Percentiles rank a stretch among this genome's conserved stretches.
Conservation (phyloP, 805 yeast genomes). For the Saccharomycopsis synnaedendra region DNA sequence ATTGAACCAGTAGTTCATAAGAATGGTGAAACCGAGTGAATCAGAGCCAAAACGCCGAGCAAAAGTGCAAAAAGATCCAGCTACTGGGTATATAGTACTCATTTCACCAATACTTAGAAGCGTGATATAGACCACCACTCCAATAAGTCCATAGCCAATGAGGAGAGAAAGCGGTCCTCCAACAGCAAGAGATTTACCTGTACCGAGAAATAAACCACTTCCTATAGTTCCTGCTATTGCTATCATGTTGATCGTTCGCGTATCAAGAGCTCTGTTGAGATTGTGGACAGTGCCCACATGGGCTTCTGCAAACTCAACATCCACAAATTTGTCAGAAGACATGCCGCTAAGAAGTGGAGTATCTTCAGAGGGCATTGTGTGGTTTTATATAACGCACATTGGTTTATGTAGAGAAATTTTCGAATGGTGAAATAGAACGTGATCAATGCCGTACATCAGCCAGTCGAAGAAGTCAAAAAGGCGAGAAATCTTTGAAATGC, state of each 20-base stretch:
- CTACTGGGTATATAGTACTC: conserved; percentile 64
- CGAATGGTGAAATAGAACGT: no score
- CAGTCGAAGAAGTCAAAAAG: no score
- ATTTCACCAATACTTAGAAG: conserved; percentile 64
- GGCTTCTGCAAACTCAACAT: not conserved
- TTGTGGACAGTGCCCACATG: conserved; percentile 4
- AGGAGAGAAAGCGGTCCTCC: conserved; percentile 46
- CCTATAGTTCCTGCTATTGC: conserved; percentile 55
- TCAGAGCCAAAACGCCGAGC: conserved; percentile 55
- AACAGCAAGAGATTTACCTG: conserved; percentile 35
- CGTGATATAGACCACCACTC: conserved; percentile 39
- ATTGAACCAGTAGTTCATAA: conserved; percentile 67
- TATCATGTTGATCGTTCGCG: conserved; percentile 47
- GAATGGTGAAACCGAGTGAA: conserved; percentile 61
- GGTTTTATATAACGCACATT: no score
- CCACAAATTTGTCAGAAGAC: no score
- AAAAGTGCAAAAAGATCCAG: conserved; percentile 58
- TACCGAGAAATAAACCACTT: conserved; percentile 43
- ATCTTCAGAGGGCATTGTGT: no score
- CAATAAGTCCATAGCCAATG: conserved; percentile 37
- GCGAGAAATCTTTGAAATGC: no score
- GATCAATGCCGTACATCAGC: no score
- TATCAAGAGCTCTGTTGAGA: conserved; percentile 9
- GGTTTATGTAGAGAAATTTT: no score
- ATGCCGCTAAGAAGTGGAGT: no score